Base-by-base conservation (phyloP, 768 basidiomycete species). In the Trametes villosa region DNA sequence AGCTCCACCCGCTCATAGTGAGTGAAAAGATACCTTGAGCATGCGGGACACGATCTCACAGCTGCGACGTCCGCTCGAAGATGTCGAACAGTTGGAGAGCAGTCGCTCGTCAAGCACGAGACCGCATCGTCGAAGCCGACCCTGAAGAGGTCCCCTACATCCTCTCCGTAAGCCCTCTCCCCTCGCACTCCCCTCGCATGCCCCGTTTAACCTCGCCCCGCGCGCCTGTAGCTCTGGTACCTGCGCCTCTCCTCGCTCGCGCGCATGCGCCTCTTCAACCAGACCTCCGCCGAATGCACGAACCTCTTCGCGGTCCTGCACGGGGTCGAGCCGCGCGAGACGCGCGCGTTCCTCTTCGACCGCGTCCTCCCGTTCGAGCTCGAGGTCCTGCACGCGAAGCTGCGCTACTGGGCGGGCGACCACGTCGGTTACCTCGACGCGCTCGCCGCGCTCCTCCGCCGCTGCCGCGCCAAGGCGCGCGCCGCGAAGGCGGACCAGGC, bases 1-100 rank as follows among this genome's bases (percentile, higher is more conserved):
- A 94, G 70, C 84, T 91, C 62, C 87, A 92, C 74, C 85, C 88
- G 44, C 78, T 94, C 63, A 90, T 93, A 70, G 91, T 94, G 76
- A 87, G 82, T 82, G 52, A 18, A 11, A 24, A 34, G 12, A 29
- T 31, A 4, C n/a, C 20, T 29, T n/a, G 7, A 18, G 22, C 13
- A 24, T n/a, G 15, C n/a, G 15, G 9, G 29, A 17, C 18, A 29
- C 13, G 46, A 24, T 13, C 24, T 24, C 31, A 9, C 12, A 22
- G 27, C 44, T 54, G 42, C 44, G 22, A 49, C 17, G 9, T 24
- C 18, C 8, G 20, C 56, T 63, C 40, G 62, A 66, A 94, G 92
- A 92, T 92, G 88, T 86, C 89, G 40, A 94, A 94, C 67, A 91
- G 88, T 70, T 94, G 92, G 92, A 81, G 92, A 53, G 85, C 92